phyloP scores from a whole-genome alignment of 2,329 filamentous ascomycete genomes.

The Periglandula ipomoeae region DNA sequence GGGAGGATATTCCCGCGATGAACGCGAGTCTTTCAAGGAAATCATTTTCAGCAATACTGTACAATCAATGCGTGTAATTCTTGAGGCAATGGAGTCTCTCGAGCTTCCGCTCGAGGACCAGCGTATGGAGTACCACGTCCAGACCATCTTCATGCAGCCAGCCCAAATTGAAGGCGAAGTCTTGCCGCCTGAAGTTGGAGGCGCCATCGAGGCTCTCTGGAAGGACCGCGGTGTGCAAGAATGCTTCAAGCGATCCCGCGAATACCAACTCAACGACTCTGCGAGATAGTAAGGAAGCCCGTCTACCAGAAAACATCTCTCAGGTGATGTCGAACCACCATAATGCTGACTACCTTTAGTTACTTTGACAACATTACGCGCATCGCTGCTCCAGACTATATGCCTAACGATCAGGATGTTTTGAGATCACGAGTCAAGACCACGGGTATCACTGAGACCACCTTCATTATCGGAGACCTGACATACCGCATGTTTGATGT shows the following conservation, averaged over 20 bases:
- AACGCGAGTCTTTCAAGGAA: slow-evolving; percentile 61
- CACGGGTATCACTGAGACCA: slow-evolving; percentile 90
- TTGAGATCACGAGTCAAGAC: slow-evolving; percentile 83
- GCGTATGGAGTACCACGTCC: slow-evolving; percentile 91
- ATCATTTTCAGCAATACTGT: slow-evolving; percentile 65
- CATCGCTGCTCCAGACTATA: slow-evolving; percentile 84
- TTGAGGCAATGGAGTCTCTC: slow-evolving; percentile 60
- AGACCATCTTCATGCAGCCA: slow-evolving; percentile 98
- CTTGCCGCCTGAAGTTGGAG: slow-evolving; percentile 87
- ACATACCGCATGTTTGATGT: slow-evolving; percentile 98
- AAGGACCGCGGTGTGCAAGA: slow-evolving; percentile 87
- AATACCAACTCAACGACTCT: slow-evolving; percentile 95
- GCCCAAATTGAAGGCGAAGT: slow-evolving; percentile 94
- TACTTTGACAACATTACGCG: slow-evolving; percentile 94
- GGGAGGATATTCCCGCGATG: slow-evolving; percentile 93
- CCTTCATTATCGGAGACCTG: slow-evolving; percentile 84
- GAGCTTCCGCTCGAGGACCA: slow-evolving; percentile 81
- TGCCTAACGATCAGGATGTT: slow-evolving; percentile 93
- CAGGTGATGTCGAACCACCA: neutral
- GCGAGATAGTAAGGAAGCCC: slow-evolving; percentile 67
- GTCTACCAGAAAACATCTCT: neutral
- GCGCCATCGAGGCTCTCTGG: slow-evolving; percentile 87
- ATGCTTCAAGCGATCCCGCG: slow-evolving; percentile 90
- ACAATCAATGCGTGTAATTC: slow-evolving; percentile 60
- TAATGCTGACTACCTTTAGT: slow-evolving; percentile 40